Conservation (phyloP, 345 rosid species). For the Arabidopsis arenosa region DNA sequence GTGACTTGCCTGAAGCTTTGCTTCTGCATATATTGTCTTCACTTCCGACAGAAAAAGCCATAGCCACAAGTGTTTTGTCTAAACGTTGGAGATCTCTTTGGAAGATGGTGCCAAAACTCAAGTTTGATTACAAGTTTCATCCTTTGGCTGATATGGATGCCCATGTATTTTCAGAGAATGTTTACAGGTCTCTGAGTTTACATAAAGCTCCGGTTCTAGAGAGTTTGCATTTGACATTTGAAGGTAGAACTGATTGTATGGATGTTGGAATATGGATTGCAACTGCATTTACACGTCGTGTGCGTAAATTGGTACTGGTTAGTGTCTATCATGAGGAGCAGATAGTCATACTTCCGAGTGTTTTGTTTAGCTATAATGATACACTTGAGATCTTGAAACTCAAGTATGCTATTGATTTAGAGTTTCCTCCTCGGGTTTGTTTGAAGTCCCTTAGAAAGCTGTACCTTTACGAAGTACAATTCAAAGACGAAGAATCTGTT, state of each 20-base stretch:
- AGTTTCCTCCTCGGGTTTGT: constrained; percentile 12
- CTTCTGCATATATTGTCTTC: constrained; percentile 12
- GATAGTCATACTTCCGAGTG: neutral
- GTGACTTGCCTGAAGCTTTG: constrained; percentile 17
- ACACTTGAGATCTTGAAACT: constrained; percentile 14
- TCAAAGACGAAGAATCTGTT: neutral
- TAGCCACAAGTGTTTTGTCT: neutral
- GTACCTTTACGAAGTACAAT: neutral
- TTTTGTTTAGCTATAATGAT: neutral
- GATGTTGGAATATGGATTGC: neutral
- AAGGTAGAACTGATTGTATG: rapidly evolving
- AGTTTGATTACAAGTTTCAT: neutral
- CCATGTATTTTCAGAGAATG: neutral
- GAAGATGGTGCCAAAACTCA: neutral
- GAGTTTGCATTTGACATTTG: neutral
- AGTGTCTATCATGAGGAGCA: no score
- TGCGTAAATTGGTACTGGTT: neutral
- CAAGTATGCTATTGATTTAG: neutral
- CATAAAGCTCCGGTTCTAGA: neutral
- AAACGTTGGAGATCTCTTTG: neutral
- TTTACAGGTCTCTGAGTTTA: neutral
- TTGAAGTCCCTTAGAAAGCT: neutral
- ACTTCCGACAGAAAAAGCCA: neutral
- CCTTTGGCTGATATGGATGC: neutral
- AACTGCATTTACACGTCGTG: neutral